These are phyloP conservation scores for Ophioceras dolichostomum DNA, from an alignment of 2,329 filamentous ascomycete genomes.

Conservation along the genomic window DNA sequence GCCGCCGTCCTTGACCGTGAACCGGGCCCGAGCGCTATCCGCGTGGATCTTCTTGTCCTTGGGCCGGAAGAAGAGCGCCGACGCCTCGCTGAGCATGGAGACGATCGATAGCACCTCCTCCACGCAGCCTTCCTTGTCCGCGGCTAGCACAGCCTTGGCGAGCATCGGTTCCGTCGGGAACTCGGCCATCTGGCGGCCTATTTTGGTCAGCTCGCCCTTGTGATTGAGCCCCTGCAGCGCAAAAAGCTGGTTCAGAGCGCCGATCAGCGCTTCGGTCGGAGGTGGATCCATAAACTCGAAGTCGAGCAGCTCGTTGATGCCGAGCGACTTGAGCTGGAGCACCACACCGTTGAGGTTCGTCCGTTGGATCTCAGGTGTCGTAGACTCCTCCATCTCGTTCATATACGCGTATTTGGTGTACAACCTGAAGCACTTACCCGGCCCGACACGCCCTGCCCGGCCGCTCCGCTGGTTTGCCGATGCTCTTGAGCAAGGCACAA, in stretches of 20 bases:
- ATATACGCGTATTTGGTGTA: constrained; percentile 92
- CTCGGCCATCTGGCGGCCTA: constrained; percentile 90
- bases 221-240: constrained; percentile 82
- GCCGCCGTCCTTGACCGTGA: constrained; percentile 82
- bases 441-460: constrained; percentile 81
- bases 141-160: constrained; percentile 76
- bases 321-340: constrained; percentile 74
- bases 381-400: constrained; percentile 88
- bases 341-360: constrained; percentile 80
- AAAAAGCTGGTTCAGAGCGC: constrained; percentile 81
- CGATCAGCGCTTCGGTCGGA: constrained; percentile 77
- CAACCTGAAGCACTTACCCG: constrained; percentile 84
- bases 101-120: constrained; percentile 88
- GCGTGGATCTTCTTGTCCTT: constrained; percentile 97
- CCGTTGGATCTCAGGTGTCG: constrained; percentile 84
- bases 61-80: constrained; percentile 82
- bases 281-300: constrained; percentile 97
- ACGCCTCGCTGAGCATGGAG: constrained; percentile 85
- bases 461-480: constrained; percentile 89
- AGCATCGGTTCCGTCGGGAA: constrained; percentile 90
- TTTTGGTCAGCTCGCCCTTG: constrained; percentile 75
- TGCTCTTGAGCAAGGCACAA: constrained; percentile 82
- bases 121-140: constrained; percentile 83
- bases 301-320: constrained; percentile 82
- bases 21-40: constrained; percentile 77